Evolutionary conservation across 257 asterid species (phyloP), one percentile per base, ranked within the genome.

Genomic region (Penstemon eatonii): DNA sequence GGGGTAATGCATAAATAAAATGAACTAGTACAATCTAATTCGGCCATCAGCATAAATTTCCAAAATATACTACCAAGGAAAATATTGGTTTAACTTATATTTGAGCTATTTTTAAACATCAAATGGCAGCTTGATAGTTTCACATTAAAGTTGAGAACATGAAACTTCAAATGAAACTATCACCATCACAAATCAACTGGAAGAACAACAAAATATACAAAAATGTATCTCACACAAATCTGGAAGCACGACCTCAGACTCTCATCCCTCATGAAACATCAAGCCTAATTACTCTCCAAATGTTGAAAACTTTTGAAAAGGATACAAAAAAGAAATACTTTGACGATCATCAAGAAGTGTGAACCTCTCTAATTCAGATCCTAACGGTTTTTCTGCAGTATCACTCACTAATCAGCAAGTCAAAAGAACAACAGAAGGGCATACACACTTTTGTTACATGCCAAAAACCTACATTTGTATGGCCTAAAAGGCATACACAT

Each of bases 151-250:
- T 5, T 47, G 42, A 45, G 10, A 63, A 33, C 33, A 43, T 51
- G 12, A 75, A 11, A 65, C 70, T 13, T 66, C 10, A 49, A 37
- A 52, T 19, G 46, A 61, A 56, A 52, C 50, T 52, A 45, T 60
- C 12, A 47, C 10, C 3, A 2, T 25, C 33, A 18, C 18, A 42
- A 40, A 57, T 46, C 46, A 19, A 56, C 4, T 50, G 61, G 19
- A 62, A 13, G 15, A 65, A 65, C 49, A 4, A 11, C 52, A 44
- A 39, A 39, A 50, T 3, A 25, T 9, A 54, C 1, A 67, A 3
- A 56, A 43, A 41, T 52, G 66, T 41, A 54, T 39, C 39, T 15
- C 18, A 15, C 18, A 15, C 18, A 15, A 15, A 15, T 15, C 18
- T 15, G 18, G 18, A 15, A 15, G 18, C 18, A 15, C 18, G 18